Percentiles rank a stretch among this genome's conserved stretches.
phyloP scores from a whole-genome alignment of 2,329 filamentous ascomycete species.

The Monosporascus sp. region DNA sequence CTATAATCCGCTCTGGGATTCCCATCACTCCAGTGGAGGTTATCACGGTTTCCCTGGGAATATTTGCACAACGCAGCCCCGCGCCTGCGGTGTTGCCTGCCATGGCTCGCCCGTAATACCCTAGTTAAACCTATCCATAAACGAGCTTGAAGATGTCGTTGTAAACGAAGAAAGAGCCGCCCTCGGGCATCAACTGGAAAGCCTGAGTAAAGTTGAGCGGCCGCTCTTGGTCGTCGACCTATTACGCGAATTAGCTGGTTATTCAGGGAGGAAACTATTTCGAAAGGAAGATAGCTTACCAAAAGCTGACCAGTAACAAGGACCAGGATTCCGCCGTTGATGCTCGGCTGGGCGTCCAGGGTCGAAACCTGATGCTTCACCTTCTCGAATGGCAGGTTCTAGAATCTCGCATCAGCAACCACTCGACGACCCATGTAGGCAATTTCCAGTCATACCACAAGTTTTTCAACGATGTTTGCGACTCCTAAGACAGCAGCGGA shows the following conservation, averaged over 20 bases:
- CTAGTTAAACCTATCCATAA: constrained; percentile 50
- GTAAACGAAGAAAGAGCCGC: constrained; percentile 75
- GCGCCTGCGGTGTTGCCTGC: not conserved
- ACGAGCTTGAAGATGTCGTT: constrained; percentile 96
- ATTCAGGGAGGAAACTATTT: not conserved
- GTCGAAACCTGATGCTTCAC: constrained; percentile 75
- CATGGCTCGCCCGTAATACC: not conserved
- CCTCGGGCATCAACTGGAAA: constrained; percentile 76
- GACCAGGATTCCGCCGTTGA: constrained; percentile 70
- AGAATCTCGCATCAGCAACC: constrained; percentile 1
- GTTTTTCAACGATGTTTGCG: constrained; percentile 69
- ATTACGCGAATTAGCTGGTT: constrained; percentile 2
- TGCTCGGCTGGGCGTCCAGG: constrained; percentile 76
- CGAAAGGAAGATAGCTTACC: constrained; percentile 46
- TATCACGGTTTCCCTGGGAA: not conserved
- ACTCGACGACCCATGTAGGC: not conserved
- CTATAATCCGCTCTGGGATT: not conserved
- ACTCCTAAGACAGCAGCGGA: constrained; percentile 60
- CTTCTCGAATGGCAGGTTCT: constrained; percentile 38
- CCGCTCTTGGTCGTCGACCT: constrained; percentile 82
- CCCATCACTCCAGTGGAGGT: not conserved
- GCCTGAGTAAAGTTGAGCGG: constrained; percentile 89
- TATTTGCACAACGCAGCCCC: not conserved
- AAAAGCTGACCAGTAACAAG: constrained; percentile 82
- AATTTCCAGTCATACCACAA: constrained; percentile 54